Base-by-base conservation (phyloP, 2,329 filamentous ascomycete genomes). In the Penicillium freii region DNA sequence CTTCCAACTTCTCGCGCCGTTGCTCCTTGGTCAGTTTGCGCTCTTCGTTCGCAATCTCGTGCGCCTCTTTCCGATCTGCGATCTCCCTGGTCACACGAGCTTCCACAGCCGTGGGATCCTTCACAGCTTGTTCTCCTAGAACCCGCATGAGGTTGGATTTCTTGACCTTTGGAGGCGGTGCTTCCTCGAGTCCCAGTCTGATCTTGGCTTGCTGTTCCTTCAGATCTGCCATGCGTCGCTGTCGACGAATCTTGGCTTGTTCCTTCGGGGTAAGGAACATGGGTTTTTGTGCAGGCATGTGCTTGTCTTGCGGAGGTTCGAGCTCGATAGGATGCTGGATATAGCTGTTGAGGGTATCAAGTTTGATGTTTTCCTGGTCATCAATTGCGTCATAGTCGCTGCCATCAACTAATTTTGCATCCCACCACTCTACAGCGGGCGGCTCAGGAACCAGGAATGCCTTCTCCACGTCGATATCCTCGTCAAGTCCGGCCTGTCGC, bases 151-250 rank as follows among this genome's bases (percentile, higher is more conserved):
- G 84, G 74, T 99, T 99, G 57, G 89, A 90, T 75, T 95, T 95
- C 78, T 97, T 97, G 66, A 99, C 91, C 76, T 97, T 99, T 11
- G 94, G 93, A 27, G 92, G 89, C 29, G 92, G 92, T 21, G 93
- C 91, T 3, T 92, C 91, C 59, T 93, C 88, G 15, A 99, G 82
- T 21, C 94, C 94, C 11, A 99, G 81, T 57, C 93, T 85, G 61
- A 97, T 94, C 79, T 99, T 97, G 38, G 93, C 92, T 76, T 99
- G 94, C 71, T 92, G 88, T 75, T 99, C 95, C 74, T 97, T 97
- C 62, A 96, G 81, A 62, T 97, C 91, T 40, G 90, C 92, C 85
- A 93, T 93, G 63, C 95, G 87, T 54, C 91, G 87, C 75, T 97
- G 92, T 38, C 94, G 85, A 51, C 94, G 89, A 56, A 96, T 80